These are phyloP conservation scores for Tricholoma sp. DNA, from an alignment of 768 basidiomycete genomes.

Conservation along the genomic window DNA sequence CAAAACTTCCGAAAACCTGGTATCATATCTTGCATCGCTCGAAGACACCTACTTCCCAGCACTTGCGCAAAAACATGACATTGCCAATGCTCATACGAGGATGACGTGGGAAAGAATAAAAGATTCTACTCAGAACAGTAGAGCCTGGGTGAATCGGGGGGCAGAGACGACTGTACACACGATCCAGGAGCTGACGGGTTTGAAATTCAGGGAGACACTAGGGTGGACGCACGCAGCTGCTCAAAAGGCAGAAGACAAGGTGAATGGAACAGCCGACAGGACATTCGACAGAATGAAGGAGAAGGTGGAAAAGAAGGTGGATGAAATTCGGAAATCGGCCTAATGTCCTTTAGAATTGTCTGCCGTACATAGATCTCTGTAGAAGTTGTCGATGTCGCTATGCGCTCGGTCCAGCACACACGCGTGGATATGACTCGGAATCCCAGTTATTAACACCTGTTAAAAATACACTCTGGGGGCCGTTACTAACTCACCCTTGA, in stretches of 20 bases:
- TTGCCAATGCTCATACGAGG: slow-evolving; percentile 52
- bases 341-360: not conserved
- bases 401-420: no score
- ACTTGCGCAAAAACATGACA: slow-evolving; percentile 62
- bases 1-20: slow-evolving; percentile 67
- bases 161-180: slow-evolving; percentile 44
- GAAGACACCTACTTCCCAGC: slow-evolving; percentile 70
- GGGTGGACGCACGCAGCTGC: slow-evolving; percentile 31
- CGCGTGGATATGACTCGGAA: no score
- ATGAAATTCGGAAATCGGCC: not conserved
- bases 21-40: slow-evolving; percentile 56
- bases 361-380: no score
- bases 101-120: slow-evolving; percentile 58
- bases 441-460: no score
- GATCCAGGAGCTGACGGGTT: slow-evolving; percentile 65
- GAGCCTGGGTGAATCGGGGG: slow-evolving; percentile 38
- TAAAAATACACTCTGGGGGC: no score
- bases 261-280: slow-evolving; percentile 10
- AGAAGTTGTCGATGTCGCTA: no score
- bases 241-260: slow-evolving; percentile 16
- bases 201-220: slow-evolving; percentile 62
- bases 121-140: slow-evolving; percentile 44
- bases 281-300: not conserved
- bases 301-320: slow-evolving; percentile 19
- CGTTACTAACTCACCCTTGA: no score